These are phyloP conservation scores for Canavalia gladiata DNA, from an alignment of 306 rosid genomes.

Conservation along the genomic window DNA sequence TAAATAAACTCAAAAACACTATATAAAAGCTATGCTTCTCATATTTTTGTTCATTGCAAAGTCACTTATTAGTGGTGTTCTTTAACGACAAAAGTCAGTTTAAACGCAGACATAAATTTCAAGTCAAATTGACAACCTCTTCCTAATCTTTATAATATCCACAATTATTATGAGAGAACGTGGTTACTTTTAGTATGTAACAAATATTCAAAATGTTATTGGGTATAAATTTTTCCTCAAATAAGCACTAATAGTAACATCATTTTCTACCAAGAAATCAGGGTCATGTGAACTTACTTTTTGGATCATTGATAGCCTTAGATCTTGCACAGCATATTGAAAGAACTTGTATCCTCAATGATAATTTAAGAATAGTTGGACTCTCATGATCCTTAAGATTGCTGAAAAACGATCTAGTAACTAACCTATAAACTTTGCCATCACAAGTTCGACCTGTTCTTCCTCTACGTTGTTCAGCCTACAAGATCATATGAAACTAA, in stretches of 20 bases:
- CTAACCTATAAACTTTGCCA: conserved; percentile 86
- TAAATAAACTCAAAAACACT: too few relatives aligned
- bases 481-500: conserved; percentile 45
- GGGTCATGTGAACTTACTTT: conserved; percentile 54
- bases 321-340: conserved; percentile 76
- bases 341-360: conserved; percentile 87
- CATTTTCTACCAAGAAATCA: conserved; percentile 31
- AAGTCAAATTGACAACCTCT: conserved; percentile 27
- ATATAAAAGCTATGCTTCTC: background rate
- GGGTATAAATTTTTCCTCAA: background rate
- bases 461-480: conserved; percentile 92
- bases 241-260: background rate
- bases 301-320: conserved; percentile 89
- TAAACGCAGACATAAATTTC: conserved; percentile 35
- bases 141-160: background rate
- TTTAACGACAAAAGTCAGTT: conserved; percentile 21
- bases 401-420: conserved; percentile 70
- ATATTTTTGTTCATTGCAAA: background rate
- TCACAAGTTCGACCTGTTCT: conserved; percentile 99
- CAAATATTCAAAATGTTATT: conserved; percentile 16
- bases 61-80: conserved; percentile 5
- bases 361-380: conserved; percentile 78
- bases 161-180: conserved; percentile 7
- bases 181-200: background rate
- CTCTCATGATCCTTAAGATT: conserved; percentile 67